Base-by-base conservation (phyloP, 176 grass and related monocot species). In the Lolium multiflorum region DNA sequence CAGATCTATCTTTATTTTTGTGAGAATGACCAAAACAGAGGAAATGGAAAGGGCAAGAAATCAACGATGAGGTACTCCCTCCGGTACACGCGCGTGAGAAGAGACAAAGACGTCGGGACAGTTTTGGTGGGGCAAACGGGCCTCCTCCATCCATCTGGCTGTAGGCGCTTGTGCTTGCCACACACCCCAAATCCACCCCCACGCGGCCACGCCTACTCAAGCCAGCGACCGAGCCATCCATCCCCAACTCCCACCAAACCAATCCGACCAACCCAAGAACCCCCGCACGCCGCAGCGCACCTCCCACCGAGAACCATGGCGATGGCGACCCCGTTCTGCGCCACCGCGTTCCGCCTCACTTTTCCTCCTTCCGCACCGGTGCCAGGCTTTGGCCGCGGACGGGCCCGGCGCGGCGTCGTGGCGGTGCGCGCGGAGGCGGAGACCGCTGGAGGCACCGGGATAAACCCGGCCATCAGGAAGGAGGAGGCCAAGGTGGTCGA, bases 401-500 rank as follows among this genome's bases (percentile, higher is more conserved):
- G 56, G 55, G 17, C 48, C 48, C 50, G 63, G 39, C 84, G 86
- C 18, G 80, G 74, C 15, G 18, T 61, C 59, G 84, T 94, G 67
- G 60, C 70, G 13, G 86, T 92, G 69, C 85, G 90, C 22, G 96
- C 93, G 20, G 93, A 98, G 91, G 69, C 59, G 3, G 66, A 54
- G 13, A 11, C 43, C 1, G 60, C 21, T 2, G 74, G 12, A 31
- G 92, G 89, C 77, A 80, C 71, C 17, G 93, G 93, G 47, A 91
- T 98, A 55, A 98, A 98, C 79, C 96, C 91, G 26, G 83, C 81
- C 71, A 89, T 98, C 86, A 76, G 96, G 51, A 98, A 98, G 83
- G 90, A 84, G 68, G 96, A 98, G 83, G 86, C 54, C 5, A 98
- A 98, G 86, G 96, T 98, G 66, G 96, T 98, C 28, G 96, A 98